phyloP scores from a whole-genome alignment of 1,284 basidiomycete genomes.

The Malassezia japonica region DNA sequence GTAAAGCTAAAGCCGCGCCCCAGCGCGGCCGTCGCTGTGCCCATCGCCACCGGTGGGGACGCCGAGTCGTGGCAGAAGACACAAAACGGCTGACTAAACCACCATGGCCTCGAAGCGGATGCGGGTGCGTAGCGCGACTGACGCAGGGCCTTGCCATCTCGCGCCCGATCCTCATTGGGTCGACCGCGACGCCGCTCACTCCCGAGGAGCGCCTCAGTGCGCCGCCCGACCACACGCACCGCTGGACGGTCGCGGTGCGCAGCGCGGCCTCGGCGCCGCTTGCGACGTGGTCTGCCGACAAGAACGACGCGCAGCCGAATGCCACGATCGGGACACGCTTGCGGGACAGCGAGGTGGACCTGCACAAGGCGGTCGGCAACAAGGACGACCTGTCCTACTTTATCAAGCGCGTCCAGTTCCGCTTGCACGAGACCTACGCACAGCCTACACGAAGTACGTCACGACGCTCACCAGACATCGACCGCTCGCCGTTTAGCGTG shows the following conservation, averaged over 20 bases:
- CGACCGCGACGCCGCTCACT: conserved; percentile 74
- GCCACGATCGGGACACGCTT: conserved; percentile 30
- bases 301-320: background rate
- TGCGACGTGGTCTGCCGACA: conserved; percentile 37
- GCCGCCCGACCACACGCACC: conserved; percentile 74
- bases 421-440: conserved; percentile 90
- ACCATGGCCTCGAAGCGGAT: conserved; percentile 13
- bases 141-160: conserved; percentile 73
- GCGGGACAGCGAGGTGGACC: conserved; percentile 37
- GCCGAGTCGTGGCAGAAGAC: background rate
- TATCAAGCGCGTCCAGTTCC: conserved; percentile 83
- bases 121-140: conserved; percentile 7
- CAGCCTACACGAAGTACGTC: conserved; percentile 75
- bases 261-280: conserved; percentile 52
- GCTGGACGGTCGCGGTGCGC: conserved; percentile 91
- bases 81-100: background rate
- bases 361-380: conserved; percentile 44
- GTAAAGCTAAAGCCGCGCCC: background rate
- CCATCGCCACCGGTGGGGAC: too few relatives aligned
- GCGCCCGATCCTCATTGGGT: conserved; percentile 89
- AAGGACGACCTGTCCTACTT: conserved; percentile 47
- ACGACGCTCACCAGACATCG: conserved; percentile 58
- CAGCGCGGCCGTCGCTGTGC: background rate
- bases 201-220: conserved; percentile 61
- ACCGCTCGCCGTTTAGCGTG: conserved; percentile 85